Conservation (phyloP, 1,139 yeast species). For the Taphrina betulina region DNA sequence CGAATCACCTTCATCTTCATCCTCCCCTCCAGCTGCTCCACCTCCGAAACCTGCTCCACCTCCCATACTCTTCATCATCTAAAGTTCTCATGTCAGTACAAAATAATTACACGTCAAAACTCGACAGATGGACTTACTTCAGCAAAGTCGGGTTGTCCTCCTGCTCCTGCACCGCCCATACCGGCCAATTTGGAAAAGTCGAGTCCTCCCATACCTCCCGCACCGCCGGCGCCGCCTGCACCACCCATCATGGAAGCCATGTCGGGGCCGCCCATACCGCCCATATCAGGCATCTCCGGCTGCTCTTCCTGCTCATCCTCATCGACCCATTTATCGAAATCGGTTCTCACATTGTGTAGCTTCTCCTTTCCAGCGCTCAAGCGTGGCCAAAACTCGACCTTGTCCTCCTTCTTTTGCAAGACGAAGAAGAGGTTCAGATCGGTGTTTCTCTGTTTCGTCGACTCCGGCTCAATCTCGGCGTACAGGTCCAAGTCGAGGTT, state of each 20-base stretch:
- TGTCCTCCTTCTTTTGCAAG: slow-evolving; percentile 64
- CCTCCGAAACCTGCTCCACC: slow-evolving; percentile 23
- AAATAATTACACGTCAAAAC: too few relatives aligned
- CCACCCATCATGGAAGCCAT: slow-evolving; percentile 35
- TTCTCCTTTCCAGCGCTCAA: slow-evolving; percentile 72
- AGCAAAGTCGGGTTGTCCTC: slow-evolving; percentile 36
- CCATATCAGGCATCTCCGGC: slow-evolving; percentile 39
- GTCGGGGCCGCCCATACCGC: slow-evolving; percentile 43
- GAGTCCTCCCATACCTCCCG: slow-evolving; percentile 42
- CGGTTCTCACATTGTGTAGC: slow-evolving; percentile 79
- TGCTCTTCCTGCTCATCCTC: slow-evolving; percentile 81
- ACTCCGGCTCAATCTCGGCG: slow-evolving; percentile 61
- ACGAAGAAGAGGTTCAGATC: slow-evolving; percentile 73
- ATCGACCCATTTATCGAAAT: slow-evolving; percentile 93
- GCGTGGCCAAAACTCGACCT: slow-evolving; percentile 89
- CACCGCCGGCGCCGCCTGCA: slow-evolving; percentile 11
- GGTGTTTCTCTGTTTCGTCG: slow-evolving; percentile 51
- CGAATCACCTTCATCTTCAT: slow-evolving; percentile 38
- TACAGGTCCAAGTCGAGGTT: slow-evolving; percentile 39
- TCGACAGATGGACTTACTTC: slow-evolving; percentile 5
- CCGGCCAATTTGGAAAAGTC: slow-evolving; percentile 39
- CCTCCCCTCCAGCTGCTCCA: slow-evolving; percentile 12
- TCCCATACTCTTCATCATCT: slow-evolving; percentile 26
- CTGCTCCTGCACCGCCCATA: slow-evolving; percentile 30
- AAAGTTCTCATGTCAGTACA: too few relatives aligned